Conservation (phyloP, 2,329 filamentous ascomycete species). For the Colletotrichum orbiculare region DNA sequence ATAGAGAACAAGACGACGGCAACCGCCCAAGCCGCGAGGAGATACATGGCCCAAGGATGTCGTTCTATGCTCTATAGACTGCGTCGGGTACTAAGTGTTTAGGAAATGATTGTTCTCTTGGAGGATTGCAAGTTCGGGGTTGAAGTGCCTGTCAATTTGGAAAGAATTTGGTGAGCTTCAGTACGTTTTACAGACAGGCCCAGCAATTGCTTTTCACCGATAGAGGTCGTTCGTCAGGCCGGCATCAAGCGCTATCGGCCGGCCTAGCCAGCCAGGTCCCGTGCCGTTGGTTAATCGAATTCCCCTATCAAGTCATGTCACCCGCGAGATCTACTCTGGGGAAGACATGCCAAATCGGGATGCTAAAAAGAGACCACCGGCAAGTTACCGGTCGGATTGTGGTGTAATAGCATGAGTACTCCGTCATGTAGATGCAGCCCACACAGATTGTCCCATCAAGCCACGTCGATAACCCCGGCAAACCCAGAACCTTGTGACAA, state of each 20-base stretch:
- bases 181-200: too few relatives aligned
- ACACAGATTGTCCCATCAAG: background rate
- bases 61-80: too few relatives aligned
- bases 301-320: background rate
- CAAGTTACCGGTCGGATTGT: background rate
- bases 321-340: background rate
- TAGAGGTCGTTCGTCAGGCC: background rate
- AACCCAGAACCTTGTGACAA: background rate
- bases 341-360: conserved; percentile 1
- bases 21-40: conserved; percentile 14
- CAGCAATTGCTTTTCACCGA: background rate
- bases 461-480: background rate
- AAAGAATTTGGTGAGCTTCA: too few relatives aligned
- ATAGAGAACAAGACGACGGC: conserved; percentile 3
- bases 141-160: too few relatives aligned
- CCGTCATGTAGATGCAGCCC: too few relatives aligned
- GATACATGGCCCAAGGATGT: conserved; percentile 11
- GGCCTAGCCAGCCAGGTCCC: background rate
- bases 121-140: too few relatives aligned
- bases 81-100: too few relatives aligned
- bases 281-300: background rate
- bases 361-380: conserved; percentile 12
- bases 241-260: conserved; percentile 28
- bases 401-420: too few relatives aligned
- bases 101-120: too few relatives aligned